Evolutionary conservation across 192 early-diverging fungal species (phyloP).

Genomic region (Entophlyctis helioformis): DNA sequence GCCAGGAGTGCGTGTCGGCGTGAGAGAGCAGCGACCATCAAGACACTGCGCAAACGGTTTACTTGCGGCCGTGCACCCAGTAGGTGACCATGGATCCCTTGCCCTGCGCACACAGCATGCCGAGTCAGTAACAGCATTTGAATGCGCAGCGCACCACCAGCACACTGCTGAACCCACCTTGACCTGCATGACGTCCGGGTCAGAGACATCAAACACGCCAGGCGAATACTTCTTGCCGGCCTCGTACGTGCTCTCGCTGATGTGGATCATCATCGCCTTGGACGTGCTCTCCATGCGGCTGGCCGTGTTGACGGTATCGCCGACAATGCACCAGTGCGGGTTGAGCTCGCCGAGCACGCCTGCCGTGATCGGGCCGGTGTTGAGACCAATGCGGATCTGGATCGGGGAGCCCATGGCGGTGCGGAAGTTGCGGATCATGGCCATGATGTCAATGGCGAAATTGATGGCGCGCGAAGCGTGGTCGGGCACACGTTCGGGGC

Average conservation of each 20-base stretch:
- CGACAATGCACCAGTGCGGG: constrained; percentile 32
- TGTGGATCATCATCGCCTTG: constrained; percentile 28
- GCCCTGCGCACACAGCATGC: constrained; percentile 7
- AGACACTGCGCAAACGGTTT: no score
- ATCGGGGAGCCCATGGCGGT: constrained; percentile 22
- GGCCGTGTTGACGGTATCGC: constrained; percentile 31
- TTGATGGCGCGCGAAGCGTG: constrained; percentile 17
- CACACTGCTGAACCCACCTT: not conserved
- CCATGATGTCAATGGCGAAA: constrained; percentile 20
- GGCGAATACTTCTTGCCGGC: not conserved
- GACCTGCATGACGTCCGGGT: constrained; percentile 10
- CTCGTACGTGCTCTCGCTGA: constrained; percentile 20
- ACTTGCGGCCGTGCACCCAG: no score
- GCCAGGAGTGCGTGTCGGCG: no score
- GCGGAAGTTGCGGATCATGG: constrained; percentile 20
- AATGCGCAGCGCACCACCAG: not conserved
- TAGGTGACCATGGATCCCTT: constrained; percentile 29
- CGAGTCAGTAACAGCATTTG: no score
- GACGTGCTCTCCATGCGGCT: constrained; percentile 33
- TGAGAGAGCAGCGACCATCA: no score
- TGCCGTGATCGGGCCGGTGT: constrained; percentile 31
- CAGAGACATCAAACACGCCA: constrained; percentile 11
- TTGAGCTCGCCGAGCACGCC: constrained; percentile 29
- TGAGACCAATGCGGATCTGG: constrained; percentile 28
- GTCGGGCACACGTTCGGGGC: constrained; percentile 12